Percentiles rank a stretch among this genome's conserved stretches.
These are phyloP conservation scores for Mucor sp. DNA, from an alignment of 371 early-diverging fungal species.

Conservation along the genomic window DNA sequence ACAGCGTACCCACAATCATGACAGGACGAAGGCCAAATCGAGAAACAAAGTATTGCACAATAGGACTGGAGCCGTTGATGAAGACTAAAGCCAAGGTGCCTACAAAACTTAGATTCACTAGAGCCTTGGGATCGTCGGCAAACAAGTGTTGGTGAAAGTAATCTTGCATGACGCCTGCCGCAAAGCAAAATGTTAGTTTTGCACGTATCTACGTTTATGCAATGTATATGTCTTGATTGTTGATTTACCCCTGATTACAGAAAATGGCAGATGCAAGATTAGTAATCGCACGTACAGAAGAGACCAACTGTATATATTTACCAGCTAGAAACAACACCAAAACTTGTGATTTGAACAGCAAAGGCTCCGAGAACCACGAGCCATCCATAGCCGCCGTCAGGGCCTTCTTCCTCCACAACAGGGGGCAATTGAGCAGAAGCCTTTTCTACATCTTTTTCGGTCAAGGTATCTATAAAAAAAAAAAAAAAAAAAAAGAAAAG, in stretches of 20 bases:
- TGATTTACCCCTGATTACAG: constrained; percentile 16
- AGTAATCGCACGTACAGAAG: not conserved
- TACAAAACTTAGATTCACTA: constrained; percentile 40
- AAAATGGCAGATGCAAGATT: not conserved
- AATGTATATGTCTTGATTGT: not conserved
- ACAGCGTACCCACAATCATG: constrained; percentile 25
- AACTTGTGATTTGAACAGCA: constrained; percentile 57
- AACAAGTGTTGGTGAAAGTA: constrained; percentile 29
- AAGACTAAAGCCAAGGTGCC: constrained; percentile 39
- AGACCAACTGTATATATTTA: not conserved
- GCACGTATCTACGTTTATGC: not conserved
- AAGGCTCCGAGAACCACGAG: constrained; percentile 58
- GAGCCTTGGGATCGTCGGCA: constrained; percentile 12
- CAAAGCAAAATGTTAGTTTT: not conserved
- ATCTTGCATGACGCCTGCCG: constrained; percentile 34
- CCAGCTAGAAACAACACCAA: constrained; percentile 52
- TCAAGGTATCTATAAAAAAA: not conserved
- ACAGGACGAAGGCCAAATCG: constrained; percentile 28
- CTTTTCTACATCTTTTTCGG: not conserved
- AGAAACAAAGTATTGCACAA: constrained; percentile 29
- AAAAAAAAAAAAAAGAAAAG: too few relatives aligned
- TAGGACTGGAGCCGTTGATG: constrained; percentile 34
- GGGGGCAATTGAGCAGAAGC: constrained; percentile 1
- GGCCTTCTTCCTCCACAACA: constrained; percentile 27
- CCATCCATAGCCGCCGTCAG: constrained; percentile 66